Evolutionary conservation across 352 stramenopile genomes (phyloP).

Genomic region (Phytophthora citrophthora): DNA sequence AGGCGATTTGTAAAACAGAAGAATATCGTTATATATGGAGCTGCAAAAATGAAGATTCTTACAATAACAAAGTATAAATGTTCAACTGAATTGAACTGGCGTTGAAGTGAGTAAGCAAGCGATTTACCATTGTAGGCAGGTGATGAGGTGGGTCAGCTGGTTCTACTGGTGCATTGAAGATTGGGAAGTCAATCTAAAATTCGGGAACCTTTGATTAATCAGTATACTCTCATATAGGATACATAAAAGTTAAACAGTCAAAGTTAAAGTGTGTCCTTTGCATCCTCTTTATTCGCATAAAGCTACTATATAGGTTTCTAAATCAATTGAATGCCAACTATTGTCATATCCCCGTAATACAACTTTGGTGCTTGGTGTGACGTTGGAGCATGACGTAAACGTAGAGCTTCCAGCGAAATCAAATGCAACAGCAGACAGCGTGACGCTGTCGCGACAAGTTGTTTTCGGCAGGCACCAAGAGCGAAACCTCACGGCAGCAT

Average conservation of each 20-base stretch:
- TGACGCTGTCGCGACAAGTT: background rate
- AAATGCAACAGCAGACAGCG: constrained; percentile 8
- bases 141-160: constrained; percentile 2
- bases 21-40: constrained; percentile 7
- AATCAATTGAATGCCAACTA: background rate
- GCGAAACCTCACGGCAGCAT: background rate
- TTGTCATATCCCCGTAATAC: constrained; percentile 6
- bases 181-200: background rate
- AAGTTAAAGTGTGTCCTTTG: no score
- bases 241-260: background rate
- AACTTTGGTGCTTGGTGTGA: constrained; percentile 31
- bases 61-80: constrained; percentile 4
- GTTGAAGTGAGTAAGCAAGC: constrained; percentile 15
- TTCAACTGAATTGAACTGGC: background rate
- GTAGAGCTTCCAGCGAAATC: constrained; percentile 29
- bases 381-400: constrained; percentile 36
- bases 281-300: background rate
- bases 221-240: background rate
- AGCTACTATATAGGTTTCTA: background rate
- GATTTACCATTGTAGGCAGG: constrained; percentile 8
- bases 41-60: background rate
- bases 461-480: background rate
- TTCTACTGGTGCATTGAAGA: constrained; percentile 1
- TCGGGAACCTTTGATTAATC: background rate
- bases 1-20: background rate